Conservation (phyloP, 2,329 filamentous ascomycete species). For the Aspergillus sclerotialis region DNA sequence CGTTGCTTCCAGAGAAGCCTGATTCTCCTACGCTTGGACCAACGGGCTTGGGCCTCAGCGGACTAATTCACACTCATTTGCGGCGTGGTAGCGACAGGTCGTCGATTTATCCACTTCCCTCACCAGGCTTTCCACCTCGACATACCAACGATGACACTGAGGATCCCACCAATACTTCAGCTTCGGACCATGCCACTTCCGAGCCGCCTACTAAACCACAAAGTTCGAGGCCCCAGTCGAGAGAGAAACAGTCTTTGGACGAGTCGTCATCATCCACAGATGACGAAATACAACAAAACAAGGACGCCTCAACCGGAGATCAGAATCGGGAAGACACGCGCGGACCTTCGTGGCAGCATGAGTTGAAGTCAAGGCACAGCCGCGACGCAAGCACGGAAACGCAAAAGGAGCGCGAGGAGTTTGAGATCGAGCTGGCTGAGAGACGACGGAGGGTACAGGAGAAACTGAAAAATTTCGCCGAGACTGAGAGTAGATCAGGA, state of each 20-base stretch:
- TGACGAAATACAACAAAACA: not conserved
- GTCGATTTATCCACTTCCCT: conserved; percentile 60
- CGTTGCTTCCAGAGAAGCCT: conserved; percentile 20
- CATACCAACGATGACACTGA: conserved; percentile 18
- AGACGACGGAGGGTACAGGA: conserved; percentile 42
- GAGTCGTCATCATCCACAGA: too few species aligned
- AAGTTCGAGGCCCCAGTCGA: not conserved
- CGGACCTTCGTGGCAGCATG: conserved; percentile 41
- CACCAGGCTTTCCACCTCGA: conserved; percentile 28
- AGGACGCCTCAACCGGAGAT: not conserved
- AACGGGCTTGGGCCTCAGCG: conserved; percentile 60
- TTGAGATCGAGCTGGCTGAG: conserved; percentile 43
- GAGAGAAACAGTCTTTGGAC: too few species aligned
- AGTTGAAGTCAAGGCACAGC: conserved; percentile 36
- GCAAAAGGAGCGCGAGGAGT: conserved; percentile 41
- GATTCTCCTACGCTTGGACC: conserved; percentile 77
- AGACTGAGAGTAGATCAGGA: conserved; percentile 36
- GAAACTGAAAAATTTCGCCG: conserved; percentile 38
- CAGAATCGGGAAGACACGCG: conserved; percentile 5
- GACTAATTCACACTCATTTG: conserved; percentile 77
- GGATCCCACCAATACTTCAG: conserved; percentile 9
- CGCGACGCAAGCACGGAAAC: conserved; percentile 43
- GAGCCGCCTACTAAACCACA: not conserved
- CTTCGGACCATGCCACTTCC: not conserved
- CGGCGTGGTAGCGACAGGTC: conserved; percentile 75